phyloP scores from a whole-genome alignment of 1,284 basidiomycete species.

The Tilletiopsis washingtonensis region DNA sequence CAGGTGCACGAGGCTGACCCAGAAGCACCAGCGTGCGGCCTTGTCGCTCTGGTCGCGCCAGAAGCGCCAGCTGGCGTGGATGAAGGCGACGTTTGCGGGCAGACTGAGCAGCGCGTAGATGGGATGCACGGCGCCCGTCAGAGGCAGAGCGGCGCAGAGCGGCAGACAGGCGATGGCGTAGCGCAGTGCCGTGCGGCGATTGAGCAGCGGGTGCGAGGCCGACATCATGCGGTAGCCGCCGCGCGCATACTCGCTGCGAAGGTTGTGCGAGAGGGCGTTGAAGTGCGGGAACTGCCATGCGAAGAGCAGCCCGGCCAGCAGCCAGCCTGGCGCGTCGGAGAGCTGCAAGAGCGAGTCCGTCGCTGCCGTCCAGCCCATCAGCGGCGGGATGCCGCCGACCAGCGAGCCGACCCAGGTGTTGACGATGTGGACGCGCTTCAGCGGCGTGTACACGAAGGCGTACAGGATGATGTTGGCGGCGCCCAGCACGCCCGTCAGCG shows the following conservation, averaged over 20 bases:
- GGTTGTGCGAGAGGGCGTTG: conserved; percentile 80
- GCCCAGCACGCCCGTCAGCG: conserved; percentile 76
- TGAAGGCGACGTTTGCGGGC: conserved; percentile 67
- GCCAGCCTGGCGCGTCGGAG: conserved; percentile 35
- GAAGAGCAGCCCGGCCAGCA: conserved; percentile 56
- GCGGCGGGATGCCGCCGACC: conserved; percentile 83
- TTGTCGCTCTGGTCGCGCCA: conserved; percentile 56
- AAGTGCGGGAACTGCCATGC: conserved; percentile 99
- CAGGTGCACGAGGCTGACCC: conserved; percentile 81
- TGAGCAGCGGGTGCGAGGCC: conserved; percentile 69
- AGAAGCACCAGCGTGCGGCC: conserved; percentile 60
- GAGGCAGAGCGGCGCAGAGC: conserved; percentile 61
- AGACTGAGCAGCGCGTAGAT: conserved; percentile 71
- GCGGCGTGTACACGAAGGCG: conserved; percentile 82
- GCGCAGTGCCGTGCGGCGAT: conserved; percentile 75
- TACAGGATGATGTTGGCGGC: conserved; percentile 80
- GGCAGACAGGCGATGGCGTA: conserved; percentile 74
- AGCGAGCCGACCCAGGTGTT: conserved; percentile 95
- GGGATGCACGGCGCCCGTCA: conserved; percentile 46
- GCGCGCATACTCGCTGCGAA: conserved; percentile 81
- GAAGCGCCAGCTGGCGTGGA: conserved; percentile 66
- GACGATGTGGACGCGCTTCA: conserved; percentile 78
- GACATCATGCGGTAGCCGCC: conserved; percentile 92
- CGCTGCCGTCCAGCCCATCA: conserved; percentile 97
- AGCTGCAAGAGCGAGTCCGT: conserved; percentile 70